Evolutionary conservation across 2,329 filamentous ascomycete species (phyloP).

Genomic region (Penicillium frequentans): DNA sequence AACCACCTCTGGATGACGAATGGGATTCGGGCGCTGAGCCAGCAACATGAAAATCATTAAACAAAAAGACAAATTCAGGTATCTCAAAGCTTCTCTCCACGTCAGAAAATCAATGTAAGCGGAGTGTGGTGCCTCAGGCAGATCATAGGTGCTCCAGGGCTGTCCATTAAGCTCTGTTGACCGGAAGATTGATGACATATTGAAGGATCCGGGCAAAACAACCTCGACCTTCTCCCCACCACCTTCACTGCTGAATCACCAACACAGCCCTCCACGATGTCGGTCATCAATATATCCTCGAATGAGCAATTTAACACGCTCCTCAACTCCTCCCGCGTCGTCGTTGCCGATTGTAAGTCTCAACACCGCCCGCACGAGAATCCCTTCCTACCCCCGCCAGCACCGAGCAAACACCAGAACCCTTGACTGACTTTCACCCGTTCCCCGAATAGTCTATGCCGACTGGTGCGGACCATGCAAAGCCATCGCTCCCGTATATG

Average conservation of each 20-base stretch:
- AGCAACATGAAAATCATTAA: background rate
- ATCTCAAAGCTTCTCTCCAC: background rate
- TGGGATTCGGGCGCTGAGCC: background rate
- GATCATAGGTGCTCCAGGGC: background rate
- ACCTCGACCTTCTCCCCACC: conserved; percentile 17
- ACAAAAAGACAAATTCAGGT: background rate
- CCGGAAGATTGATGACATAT: conserved; percentile 31
- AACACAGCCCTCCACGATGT: conserved; percentile 36
- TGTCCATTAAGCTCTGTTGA: background rate
- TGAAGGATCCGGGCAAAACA: conserved; percentile 17
- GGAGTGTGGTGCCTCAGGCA: background rate
- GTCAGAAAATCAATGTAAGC: background rate
- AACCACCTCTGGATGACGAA: background rate
- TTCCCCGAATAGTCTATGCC: conserved; percentile 64
- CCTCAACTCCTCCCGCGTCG: conserved; percentile 71
- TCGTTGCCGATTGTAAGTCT: conserved; percentile 83
- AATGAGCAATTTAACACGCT: conserved; percentile 66
- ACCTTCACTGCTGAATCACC: conserved; percentile 7
- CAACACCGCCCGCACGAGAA: conserved; percentile 6
- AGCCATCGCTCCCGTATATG: conserved; percentile 78
- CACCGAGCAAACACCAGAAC: background rate
- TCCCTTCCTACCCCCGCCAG: conserved; percentile 8
- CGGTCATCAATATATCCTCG: conserved; percentile 59
- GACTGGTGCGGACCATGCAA: conserved; percentile 86
- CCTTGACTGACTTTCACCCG: conserved; percentile 8